These are phyloP conservation scores for Candida multigemmis DNA, from an alignment of 805 yeast species.

Conservation along the genomic window DNA sequence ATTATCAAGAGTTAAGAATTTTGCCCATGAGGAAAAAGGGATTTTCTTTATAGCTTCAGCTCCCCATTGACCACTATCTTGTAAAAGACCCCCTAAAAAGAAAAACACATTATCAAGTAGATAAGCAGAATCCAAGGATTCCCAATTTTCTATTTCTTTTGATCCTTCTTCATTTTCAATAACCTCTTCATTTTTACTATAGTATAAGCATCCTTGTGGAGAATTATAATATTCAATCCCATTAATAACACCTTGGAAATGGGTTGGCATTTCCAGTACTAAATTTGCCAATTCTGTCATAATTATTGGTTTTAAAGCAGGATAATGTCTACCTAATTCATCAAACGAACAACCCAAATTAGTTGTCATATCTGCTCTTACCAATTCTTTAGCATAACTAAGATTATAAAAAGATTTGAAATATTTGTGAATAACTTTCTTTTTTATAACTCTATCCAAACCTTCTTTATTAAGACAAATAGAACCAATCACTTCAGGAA, in stretches of 20 bases:
- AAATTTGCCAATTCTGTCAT: slow-evolving; percentile 37
- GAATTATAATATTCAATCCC: slow-evolving; percentile 39
- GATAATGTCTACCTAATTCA: slow-evolving; percentile 77
- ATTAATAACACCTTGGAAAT: slow-evolving; percentile 21
- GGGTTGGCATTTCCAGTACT: slow-evolving; percentile 35
- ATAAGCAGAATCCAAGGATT: slow-evolving; percentile 34
- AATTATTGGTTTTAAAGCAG: slow-evolving; percentile 56
- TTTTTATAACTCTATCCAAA: slow-evolving; percentile 40
- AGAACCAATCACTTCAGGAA: slow-evolving; percentile 78
- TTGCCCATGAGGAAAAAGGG: slow-evolving; percentile 35
- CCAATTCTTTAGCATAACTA: slow-evolving; percentile 44
- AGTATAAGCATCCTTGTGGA: slow-evolving; percentile 13
- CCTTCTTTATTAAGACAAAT: slow-evolving; percentile 73
- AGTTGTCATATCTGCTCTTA: slow-evolving; percentile 35
- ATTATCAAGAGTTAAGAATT: slow-evolving; percentile 38
- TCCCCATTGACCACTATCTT: slow-evolving; percentile 43
- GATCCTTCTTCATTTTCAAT: slow-evolving; percentile 32
- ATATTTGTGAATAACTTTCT: slow-evolving; percentile 28
- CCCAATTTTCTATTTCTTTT: slow-evolving; percentile 43
- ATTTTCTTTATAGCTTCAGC: slow-evolving; percentile 27
- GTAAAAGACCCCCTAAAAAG: slow-evolving; percentile 43
- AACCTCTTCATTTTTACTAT: slow-evolving; percentile 9
- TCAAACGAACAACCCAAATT: slow-evolving; percentile 64
- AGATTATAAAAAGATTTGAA: slow-evolving; percentile 43
- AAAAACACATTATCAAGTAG: slow-evolving; percentile 42